Conservation (phyloP, 805 yeast species). For the Zygosaccharomyces bailii region DNA sequence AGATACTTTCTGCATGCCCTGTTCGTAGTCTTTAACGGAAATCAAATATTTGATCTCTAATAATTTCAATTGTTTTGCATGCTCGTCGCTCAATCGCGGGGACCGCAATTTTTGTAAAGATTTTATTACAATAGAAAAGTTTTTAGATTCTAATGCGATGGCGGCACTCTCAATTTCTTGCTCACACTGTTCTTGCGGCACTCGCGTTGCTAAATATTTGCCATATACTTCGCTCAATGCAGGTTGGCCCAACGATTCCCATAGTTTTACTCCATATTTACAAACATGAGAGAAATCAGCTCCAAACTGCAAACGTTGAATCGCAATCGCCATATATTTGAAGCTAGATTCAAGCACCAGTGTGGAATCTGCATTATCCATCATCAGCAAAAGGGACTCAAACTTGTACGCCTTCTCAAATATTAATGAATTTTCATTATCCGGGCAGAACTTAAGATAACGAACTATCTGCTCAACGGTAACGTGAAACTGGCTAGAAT, state of each 20-base stretch:
- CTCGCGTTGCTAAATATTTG: neutral
- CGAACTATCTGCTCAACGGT: constrained; percentile 65
- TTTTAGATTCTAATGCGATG: constrained; percentile 3
- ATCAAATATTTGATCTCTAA: constrained; percentile 41
- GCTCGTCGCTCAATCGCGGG: constrained; percentile 32
- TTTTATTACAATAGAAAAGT: constrained; percentile 42
- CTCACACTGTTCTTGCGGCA: constrained; percentile 2
- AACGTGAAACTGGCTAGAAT: constrained; percentile 48
- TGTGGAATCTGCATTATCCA: constrained; percentile 47
- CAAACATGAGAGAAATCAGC: constrained; percentile 22
- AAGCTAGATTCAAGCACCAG: constrained; percentile 52
- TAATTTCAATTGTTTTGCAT: constrained; percentile 40
- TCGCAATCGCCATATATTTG: constrained; percentile 52
- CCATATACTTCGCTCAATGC: constrained; percentile 19
- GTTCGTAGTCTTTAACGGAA: constrained; percentile 30
- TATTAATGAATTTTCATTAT: constrained; percentile 26
- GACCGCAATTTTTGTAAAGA: constrained; percentile 41
- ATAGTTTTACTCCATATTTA: constrained; percentile 17
- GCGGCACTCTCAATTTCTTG: constrained; percentile 14
- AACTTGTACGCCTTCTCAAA: constrained; percentile 61
- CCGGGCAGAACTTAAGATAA: constrained; percentile 41
- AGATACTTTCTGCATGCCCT: constrained; percentile 28
- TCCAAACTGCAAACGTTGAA: constrained; percentile 41
- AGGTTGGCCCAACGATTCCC: constrained; percentile 25
- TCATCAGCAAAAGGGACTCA: constrained; percentile 54